Base-by-base conservation (phyloP, 768 basidiomycete genomes). In the Tephrocybe sp. region DNA sequence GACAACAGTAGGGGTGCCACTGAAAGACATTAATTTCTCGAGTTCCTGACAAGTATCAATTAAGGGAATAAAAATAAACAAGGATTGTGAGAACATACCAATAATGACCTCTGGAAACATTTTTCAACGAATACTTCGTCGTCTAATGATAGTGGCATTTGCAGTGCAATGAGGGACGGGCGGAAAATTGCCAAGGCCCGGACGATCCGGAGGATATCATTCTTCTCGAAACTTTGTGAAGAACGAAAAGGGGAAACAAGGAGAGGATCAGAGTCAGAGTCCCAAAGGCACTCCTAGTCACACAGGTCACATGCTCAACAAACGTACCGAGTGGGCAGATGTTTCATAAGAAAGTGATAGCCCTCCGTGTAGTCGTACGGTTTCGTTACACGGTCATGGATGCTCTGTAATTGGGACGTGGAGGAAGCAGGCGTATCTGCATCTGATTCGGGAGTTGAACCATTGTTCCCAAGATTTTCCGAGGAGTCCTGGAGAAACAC, bases 71-170 rank as follows among this genome's bases (percentile, higher is more conserved):
- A 57, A 42, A 47, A 47, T 53, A 32, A 31, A 34, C 62, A 63
- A 47, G 22, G 6, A 38, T 3, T 11, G 26, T 33, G 56, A 31
- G 17, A 40, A 72, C 80, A 61, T 59, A 95, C 92, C 61, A 98
- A 77, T 53, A 98, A 72, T 31, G 93, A 92, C 45, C 96, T 78
- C 68, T 98, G 96, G 66, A 98, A 96, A 58, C 91, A 96, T 63
- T 87, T 86, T 71, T 98, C 96, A 45, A 96, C 87, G 67, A 98
- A 98, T 2, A 96, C 80, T 67, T 98, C 96, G 70, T 98, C 96
- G 60, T 97, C 94, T 51, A 93, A 83, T 14, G 92, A 89, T 66
- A 98, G 75, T 23, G 96, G 93, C 95, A 98, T 97, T 80, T 98
- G 95, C 46, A 98, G 72, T 22, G 96, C 96, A 61, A 98, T 98